Conservation (phyloP, 805 yeast genomes). For the Yamadazyma ubonensis region DNA sequence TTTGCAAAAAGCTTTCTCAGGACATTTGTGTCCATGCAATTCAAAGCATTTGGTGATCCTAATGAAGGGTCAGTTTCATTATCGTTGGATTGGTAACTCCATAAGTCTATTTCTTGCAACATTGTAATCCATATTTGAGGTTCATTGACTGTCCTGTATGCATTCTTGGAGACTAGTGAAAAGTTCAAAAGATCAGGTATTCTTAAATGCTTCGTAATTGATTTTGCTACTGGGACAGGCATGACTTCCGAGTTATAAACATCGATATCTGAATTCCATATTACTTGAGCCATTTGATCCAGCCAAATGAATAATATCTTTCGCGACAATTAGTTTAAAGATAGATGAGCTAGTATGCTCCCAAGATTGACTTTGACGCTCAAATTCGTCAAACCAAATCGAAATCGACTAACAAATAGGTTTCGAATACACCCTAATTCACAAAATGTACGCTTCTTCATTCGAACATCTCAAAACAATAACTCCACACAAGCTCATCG, state of each 20-base stretch:
- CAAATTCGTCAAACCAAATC: too few relatives aligned
- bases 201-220: constrained; percentile 33
- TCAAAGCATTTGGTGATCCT: constrained; percentile 28
- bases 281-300: constrained; percentile 41
- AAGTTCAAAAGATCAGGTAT: constrained; percentile 40
- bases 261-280: constrained; percentile 48
- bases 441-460: not conserved
- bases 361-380: not conserved
- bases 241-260: constrained; percentile 40
- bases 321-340: constrained; percentile 3
- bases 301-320: not conserved
- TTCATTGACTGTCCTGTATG: constrained; percentile 37
- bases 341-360: constrained; percentile 8
- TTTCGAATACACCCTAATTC: too few relatives aligned
- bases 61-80: constrained; percentile 2
- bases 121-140: constrained; percentile 40
- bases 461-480: too few relatives aligned
- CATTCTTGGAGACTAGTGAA: constrained; percentile 37
- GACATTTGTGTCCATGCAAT: constrained; percentile 30
- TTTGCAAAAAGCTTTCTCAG: constrained; percentile 32
- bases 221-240: constrained; percentile 37
- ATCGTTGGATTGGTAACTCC: constrained; percentile 26
- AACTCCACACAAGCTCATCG: not conserved
- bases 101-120: constrained; percentile 35
- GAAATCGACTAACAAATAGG: too few relatives aligned